Base-by-base conservation (phyloP, 352 stramenopile genomes). In the Blastocystis sp. region DNA sequence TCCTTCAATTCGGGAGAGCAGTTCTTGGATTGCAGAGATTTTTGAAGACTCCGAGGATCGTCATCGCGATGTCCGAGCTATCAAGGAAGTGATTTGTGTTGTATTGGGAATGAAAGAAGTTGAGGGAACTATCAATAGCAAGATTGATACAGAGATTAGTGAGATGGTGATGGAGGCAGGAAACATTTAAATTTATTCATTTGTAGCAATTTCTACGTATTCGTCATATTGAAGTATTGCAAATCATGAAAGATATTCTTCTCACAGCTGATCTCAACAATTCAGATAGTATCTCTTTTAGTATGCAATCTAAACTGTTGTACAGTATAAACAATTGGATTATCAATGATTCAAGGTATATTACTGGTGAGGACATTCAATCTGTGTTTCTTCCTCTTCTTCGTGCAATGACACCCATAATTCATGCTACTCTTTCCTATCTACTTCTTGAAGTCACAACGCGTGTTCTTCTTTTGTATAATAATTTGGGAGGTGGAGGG, bases 361-460 rank as follows among this genome's bases (percentile, higher is more conserved):
- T 83, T 19, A 67, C 49, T 39, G 7, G 51, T 43, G 21, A 83
- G 1, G 46, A 32, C 49, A 61, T 83, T 24, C 29, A 42, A 19
- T 51, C 49, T 29, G 46, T 52, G 19, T 83, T 83, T 54, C 27
- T 83, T 11, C 71, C 71, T 21, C 71, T 83, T 42, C 51, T 83
- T 29, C 71, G 71, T 32, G 71, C 71, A 35, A 51, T 83, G n/a
- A 83, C 71, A 12, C 71, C 71, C 19, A 19, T 83, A 9, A 66
- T 83, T 51, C 71, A 83, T 43, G 29, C 49, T 9, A 52, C 71
- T 1, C 19, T 83, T 39, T n/a, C 51, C 1, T 83, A 67, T 63
- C 71, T 83, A 12, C 71, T 83, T 27, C 71, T 83, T 19, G 71
- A 83, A 83, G 71, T 83, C 4, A 66, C 71, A 32, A 83, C 71